Evolutionary conservation across 2,329 filamentous ascomycete species (phyloP).

Genomic region (Raffaelea deltoideospora): DNA sequence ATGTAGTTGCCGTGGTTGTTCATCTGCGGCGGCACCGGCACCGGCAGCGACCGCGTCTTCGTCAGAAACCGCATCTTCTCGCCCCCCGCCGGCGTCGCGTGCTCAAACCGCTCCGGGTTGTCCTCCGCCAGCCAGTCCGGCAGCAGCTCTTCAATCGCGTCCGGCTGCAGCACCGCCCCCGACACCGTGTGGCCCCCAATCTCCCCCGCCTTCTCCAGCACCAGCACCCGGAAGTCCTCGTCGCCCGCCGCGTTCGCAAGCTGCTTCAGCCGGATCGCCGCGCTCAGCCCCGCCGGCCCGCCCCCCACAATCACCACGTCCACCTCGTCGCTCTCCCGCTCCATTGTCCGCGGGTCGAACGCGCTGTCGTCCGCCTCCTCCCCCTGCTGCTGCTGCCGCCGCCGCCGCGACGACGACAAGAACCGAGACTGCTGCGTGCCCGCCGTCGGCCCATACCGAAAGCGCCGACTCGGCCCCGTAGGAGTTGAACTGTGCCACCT

Average conservation of each 20-base stretch:
- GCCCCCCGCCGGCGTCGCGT: conserved; percentile 65
- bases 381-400: conserved; percentile 9
- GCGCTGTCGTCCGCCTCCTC: conserved; percentile 24
- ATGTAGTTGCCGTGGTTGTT: conserved; percentile 97
- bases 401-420: conserved; percentile 13
- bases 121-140: conserved; percentile 86
- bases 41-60: conserved; percentile 58
- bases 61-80: conserved; percentile 95
- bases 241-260: conserved; percentile 88
- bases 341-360: conserved; percentile 54
- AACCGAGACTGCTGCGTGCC: conserved; percentile 6
- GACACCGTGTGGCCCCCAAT: conserved; percentile 90
- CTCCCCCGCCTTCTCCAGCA: conserved; percentile 92
- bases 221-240: conserved; percentile 83
- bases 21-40: conserved; percentile 92
- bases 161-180: conserved; percentile 86
- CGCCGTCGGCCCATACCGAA: no score
- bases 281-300: conserved; percentile 84
- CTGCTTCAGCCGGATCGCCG: conserved; percentile 90
- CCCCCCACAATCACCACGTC: conserved; percentile 95
- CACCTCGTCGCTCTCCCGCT: conserved; percentile 83
- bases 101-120: conserved; percentile 76
- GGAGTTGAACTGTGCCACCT: no score
- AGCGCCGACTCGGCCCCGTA: no score
- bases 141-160: conserved; percentile 74